Base-by-base conservation (phyloP, 2,329 filamentous ascomycete genomes). In the Seiridium cupressi region DNA sequence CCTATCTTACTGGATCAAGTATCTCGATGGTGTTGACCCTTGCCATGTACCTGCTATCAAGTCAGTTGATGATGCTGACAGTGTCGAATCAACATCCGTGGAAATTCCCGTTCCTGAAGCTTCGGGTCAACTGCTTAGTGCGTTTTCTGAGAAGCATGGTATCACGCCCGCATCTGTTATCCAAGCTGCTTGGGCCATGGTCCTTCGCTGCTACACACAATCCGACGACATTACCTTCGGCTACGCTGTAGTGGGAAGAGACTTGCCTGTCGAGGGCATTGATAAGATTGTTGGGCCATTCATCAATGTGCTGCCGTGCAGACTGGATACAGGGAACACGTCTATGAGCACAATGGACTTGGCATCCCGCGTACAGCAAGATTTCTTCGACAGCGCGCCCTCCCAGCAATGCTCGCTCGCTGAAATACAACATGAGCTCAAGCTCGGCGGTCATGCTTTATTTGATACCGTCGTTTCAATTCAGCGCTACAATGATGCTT, bases 351-450 rank as follows among this genome's bases (percentile, higher is more conserved):
- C 26, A 4, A 10, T 36, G 8, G 34, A 11, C 36, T 31, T 60
- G 36, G 51, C 58, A 8, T 32, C 46, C 18, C 53, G 26, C 3
- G 58, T 60, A 9, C 58, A 60, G 9, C 58, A 55, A 13, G 58
- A 60, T 46, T 49, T 60, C 31, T 56, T 60, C 26, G 38, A 57
- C 3, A 56, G 58, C 11, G 10, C 53, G 5, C 36, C 51, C 1
- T 60, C 56, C 58, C 58, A 60, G 10, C 58, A 60, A 3, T 51
- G 9, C 31, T 60, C 58, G 5, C 44, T 60, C 4, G 58, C 58
- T 5, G 58, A 60, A 31, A 60, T 60, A 5, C 58, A 56, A 26
- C 58, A 60, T 18, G 58, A 57, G 11, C 40, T 57, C 44, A 57
- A 57, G 47, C 32, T 57, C 6, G n/a, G 35, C n/a, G 35, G 42